Evolutionary conservation across 2,329 filamentous ascomycete species (phyloP).

Genomic region (Alternaria metachromatica): DNA sequence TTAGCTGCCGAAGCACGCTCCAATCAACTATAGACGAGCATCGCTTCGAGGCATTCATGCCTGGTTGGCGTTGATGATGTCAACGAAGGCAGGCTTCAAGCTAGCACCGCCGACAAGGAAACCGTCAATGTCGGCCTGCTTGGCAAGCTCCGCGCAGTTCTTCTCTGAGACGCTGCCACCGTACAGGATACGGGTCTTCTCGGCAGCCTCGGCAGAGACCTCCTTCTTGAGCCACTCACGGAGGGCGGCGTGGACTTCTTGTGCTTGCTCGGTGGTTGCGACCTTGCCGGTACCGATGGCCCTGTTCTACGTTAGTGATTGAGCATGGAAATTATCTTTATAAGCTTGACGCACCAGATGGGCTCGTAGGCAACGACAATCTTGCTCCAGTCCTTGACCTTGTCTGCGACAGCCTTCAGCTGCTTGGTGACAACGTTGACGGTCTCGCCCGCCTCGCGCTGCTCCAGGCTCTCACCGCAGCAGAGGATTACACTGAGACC

Average conservation of each 20-base stretch:
- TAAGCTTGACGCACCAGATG: conserved; percentile 73
- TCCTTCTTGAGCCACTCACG: conserved; percentile 80
- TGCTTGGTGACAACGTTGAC: conserved; percentile 85
- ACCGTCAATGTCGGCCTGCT: conserved; percentile 94
- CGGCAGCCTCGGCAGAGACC: conserved; percentile 78
- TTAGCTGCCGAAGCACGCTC: background rate
- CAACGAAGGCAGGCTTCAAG: conserved; percentile 90
- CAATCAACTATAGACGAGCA: conserved; percentile 46
- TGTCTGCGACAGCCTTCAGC: conserved; percentile 80
- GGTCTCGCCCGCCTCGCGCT: conserved; percentile 85
- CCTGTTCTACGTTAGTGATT: conserved; percentile 47
- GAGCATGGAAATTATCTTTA: too few species aligned
- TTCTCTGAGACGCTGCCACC: conserved; percentile 97
- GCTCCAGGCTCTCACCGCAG: conserved; percentile 93
- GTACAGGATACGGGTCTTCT: conserved; percentile 93
- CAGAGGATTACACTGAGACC: conserved; percentile 94
- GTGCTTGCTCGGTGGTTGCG: conserved; percentile 51
- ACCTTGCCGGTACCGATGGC: conserved; percentile 79
- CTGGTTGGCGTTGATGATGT: conserved; percentile 70
- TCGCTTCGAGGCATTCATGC: conserved; percentile 47
- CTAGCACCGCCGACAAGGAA: conserved; percentile 97
- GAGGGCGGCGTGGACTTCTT: conserved; percentile 72
- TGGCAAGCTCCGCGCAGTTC: conserved; percentile 93
- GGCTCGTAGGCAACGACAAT: conserved; percentile 98
- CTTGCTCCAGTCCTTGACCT: conserved; percentile 87